phyloP scores from a whole-genome alignment of 106 monocot genomes.

The Dioscorea dumetorum region DNA sequence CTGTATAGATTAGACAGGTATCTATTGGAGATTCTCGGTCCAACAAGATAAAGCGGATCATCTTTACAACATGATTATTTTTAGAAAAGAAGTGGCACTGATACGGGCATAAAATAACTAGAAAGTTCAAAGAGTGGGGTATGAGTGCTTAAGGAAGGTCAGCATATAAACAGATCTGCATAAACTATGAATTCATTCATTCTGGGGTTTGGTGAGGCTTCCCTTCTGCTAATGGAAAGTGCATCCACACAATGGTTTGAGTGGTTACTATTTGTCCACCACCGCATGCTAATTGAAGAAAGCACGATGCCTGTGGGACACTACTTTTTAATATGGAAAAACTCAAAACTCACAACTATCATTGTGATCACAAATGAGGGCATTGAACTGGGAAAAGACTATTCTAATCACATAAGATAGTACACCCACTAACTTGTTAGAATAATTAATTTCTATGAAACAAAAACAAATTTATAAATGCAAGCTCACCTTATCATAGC shows the following conservation, averaged over 20 bases:
- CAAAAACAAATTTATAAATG: no score
- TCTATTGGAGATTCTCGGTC: slow-evolving; percentile 5
- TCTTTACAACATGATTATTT: slow-evolving; percentile 12
- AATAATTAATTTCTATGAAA: no score
- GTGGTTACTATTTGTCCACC: neutral
- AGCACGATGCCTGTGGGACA: neutral
- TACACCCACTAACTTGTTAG: no score
- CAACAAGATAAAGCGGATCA: slow-evolving; percentile 12
- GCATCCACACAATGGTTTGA: neutral
- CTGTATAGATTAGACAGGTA: neutral
- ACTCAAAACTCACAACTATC: no score
- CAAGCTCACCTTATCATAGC: no score
- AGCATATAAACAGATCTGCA: slow-evolving; percentile 1
- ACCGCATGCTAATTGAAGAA: neutral
- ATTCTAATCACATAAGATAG: no score
- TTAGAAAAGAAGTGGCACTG: no score
- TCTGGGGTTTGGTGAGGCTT: slow-evolving; percentile 6
- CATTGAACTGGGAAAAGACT: no score
- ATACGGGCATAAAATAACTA: neutral
- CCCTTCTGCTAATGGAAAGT: slow-evolving; percentile 3
- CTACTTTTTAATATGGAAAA: no score
- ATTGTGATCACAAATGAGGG: no score
- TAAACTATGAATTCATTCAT: neutral
- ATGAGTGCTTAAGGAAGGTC: slow-evolving; percentile 1
- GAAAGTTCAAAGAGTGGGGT: slow-evolving; percentile 5